Evolutionary conservation across 2,329 filamentous ascomycete species (phyloP).

Genomic region (Cladosporium sp.): DNA sequence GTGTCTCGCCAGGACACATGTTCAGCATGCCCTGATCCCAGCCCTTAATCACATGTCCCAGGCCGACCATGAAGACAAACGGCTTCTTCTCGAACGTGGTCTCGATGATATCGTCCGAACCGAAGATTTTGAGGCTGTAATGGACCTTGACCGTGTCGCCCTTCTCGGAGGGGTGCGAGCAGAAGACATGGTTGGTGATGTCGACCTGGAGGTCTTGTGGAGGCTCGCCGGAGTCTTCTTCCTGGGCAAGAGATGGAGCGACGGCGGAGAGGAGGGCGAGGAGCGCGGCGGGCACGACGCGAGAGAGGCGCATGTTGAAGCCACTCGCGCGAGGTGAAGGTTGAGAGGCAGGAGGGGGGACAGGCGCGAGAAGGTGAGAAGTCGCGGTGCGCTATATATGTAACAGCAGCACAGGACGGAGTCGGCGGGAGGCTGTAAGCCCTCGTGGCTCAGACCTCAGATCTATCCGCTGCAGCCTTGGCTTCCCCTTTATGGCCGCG

Average conservation of each 20-base stretch:
- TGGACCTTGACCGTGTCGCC: conserved; percentile 83
- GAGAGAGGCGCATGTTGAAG: conserved; percentile 20
- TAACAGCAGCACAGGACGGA: background rate
- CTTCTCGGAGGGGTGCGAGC: conserved; percentile 14
- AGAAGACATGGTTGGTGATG: conserved; percentile 10
- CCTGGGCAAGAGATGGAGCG: conserved; percentile 27
- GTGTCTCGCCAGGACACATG: conserved; percentile 97
- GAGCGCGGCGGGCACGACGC: conserved; percentile 31
- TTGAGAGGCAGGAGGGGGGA: background rate
- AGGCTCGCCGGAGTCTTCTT: conserved; percentile 47
- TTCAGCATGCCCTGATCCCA: conserved; percentile 89
- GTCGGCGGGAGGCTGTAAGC: background rate
- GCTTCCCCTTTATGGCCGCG: conserved; percentile 2
- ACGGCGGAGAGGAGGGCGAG: conserved; percentile 48
- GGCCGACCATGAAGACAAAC: conserved; percentile 73
- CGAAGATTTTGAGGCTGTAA: conserved; percentile 76
- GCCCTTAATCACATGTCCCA: conserved; percentile 88
- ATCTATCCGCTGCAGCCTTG: background rate
- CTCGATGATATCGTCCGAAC: conserved; percentile 55
- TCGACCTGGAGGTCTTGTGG: conserved; percentile 25
- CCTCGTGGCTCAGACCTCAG: conserved; percentile 9
- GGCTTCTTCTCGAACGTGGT: conserved; percentile 73
- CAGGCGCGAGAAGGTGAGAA: background rate
- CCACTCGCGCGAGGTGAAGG: background rate
- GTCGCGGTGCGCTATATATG: background rate